Base-by-base conservation (phyloP, 768 basidiomycete species). In the Hirschioporus abietinus region DNA sequence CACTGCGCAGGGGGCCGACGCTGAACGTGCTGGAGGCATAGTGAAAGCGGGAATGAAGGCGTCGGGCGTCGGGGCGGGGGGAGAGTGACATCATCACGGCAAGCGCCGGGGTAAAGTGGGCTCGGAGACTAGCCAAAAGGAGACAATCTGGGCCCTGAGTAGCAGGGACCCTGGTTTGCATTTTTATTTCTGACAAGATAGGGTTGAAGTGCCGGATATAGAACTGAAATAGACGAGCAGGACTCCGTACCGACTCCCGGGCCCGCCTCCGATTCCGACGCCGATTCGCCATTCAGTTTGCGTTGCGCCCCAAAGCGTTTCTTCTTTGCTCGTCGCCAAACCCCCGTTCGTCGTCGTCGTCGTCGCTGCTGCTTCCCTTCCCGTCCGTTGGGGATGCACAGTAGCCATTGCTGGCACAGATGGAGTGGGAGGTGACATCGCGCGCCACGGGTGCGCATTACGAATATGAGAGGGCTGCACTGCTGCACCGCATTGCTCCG, bases 341-440 rank as follows among this genome's bases (percentile, higher is more conserved):
- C 15, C 42, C 42, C 42, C 42, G 42, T 52, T 52, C 42, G 15
- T 20, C 42, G 42, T 52, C 42, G 42, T 52, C 42, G 42, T 20
- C 42, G 42, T 20, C 42, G 42, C 12, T 10, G 42, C 42, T 20
- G 42, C 42, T 15, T 15, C 42, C 12, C 12, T 52, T 52, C 42
- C 42, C 20, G 42, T 10, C 42, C 15, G 42, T 20, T 20, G 42
- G 5, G 42, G 42, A 52, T 30, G 30, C 30, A 2, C 30, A 30
- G 30, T 80, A 83, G 23, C 83, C 76, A 42, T 77, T 79, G 35
- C 63, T 64, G 25, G 69, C 36, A 65, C 76, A 81, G 25, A 75
- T 77, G 68, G 80, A 81, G 62, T 81, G 69, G 23, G 30, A 30
- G 30, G 30, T 52, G 42, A 1, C 15, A 20, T 20, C 42, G 42